A percentile compares a stretch with the other conserved stretches of the same genome.
Conservation (phyloP, 768 basidiomycete species). For the Mrakia gelida region DNA sequence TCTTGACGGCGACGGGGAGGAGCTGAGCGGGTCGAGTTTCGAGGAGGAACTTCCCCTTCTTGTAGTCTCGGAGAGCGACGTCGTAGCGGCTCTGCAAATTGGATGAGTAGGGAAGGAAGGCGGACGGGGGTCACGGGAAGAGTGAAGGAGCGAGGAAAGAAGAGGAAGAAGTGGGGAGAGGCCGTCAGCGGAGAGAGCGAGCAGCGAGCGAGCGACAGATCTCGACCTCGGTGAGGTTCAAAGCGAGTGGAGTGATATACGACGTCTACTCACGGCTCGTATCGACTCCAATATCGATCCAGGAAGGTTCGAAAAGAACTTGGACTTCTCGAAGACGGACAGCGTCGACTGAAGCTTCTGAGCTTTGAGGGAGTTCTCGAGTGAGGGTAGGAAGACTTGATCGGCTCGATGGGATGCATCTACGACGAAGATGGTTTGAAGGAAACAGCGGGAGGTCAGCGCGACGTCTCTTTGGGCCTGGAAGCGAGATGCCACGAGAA, state of each 20-base stretch:
- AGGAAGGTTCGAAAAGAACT: slow-evolving; percentile 98
- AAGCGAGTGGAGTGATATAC: too few relatives aligned
- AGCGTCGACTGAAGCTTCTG: slow-evolving; percentile 87
- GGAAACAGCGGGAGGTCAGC: background rate
- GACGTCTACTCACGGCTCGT: slow-evolving; percentile 61
- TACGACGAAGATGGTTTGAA: slow-evolving; percentile 42
- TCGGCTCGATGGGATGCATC: slow-evolving; percentile 89
- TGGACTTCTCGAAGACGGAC: slow-evolving; percentile 90
- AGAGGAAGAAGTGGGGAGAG: slow-evolving; percentile 23
- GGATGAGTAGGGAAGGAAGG: background rate
- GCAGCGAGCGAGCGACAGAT: background rate
- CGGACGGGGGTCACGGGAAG: too few relatives aligned
- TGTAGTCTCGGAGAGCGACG: slow-evolving; percentile 88
- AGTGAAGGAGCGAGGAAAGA: background rate
- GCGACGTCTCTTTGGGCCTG: slow-evolving; percentile 1
- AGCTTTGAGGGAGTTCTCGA: slow-evolving; percentile 92
- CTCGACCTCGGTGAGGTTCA: background rate
- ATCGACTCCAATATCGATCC: slow-evolving; percentile 81
- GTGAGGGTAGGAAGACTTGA: slow-evolving; percentile 89
- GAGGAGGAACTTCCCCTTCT: slow-evolving; percentile 87
- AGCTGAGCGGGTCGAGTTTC: slow-evolving; percentile 85
- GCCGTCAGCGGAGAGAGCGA: background rate
- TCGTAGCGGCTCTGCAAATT: slow-evolving; percentile 78
- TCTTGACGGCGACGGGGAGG: slow-evolving; percentile 52
- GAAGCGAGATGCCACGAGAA: background rate